These are phyloP conservation scores for Scortechinia acanthostroma DNA, from an alignment of 2,329 filamentous ascomycete species.

Conservation along the genomic window DNA sequence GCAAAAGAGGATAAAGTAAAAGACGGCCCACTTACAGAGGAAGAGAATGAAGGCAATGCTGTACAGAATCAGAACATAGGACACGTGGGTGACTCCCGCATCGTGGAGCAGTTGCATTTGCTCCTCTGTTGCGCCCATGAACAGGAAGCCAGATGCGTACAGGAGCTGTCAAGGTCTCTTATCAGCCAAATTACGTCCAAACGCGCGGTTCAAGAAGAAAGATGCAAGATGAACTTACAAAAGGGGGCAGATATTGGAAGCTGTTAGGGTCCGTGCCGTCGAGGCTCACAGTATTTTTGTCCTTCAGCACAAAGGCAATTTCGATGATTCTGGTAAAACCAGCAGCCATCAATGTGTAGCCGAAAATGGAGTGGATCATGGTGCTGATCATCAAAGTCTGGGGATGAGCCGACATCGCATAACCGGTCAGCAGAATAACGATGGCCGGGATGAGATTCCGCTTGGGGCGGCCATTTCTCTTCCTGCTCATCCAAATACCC, in stretches of 20 bases:
- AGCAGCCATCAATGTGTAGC: slow-evolving; percentile 89
- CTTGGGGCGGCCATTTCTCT: slow-evolving; percentile 76
- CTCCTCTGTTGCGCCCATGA: slow-evolving; percentile 96
- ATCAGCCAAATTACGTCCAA: slow-evolving; percentile 3
- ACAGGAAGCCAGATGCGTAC: slow-evolving; percentile 86
- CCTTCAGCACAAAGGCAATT: slow-evolving; percentile 77
- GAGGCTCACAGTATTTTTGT: slow-evolving; percentile 57
- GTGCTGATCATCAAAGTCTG: slow-evolving; percentile 78
- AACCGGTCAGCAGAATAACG: slow-evolving; percentile 85
- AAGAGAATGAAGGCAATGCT: slow-evolving; percentile 85
- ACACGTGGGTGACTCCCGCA: slow-evolving; percentile 76
- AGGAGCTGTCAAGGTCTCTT: slow-evolving; percentile 59
- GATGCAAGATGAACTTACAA: slow-evolving; percentile 59
- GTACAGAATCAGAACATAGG: slow-evolving; percentile 86
- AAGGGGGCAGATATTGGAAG: slow-evolving; percentile 65
- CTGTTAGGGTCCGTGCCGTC: slow-evolving; percentile 66
- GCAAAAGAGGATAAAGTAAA: slow-evolving; percentile 6
- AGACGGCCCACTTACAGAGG: slow-evolving; percentile 50
- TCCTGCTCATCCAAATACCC: slow-evolving; percentile 84
- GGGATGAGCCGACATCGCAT: slow-evolving; percentile 88
- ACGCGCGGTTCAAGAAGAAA: neutral
- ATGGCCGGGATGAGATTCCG: slow-evolving; percentile 89
- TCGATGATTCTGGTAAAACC: slow-evolving; percentile 82
- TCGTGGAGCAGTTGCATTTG: slow-evolving; percentile 76
- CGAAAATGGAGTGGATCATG: slow-evolving; percentile 82